A percentile compares a stretch with the other conserved stretches of the same genome.
These are phyloP conservation scores for Sequoia sempervirens DNA, from an alignment of 75 land plant species.

Conservation along the genomic window DNA sequence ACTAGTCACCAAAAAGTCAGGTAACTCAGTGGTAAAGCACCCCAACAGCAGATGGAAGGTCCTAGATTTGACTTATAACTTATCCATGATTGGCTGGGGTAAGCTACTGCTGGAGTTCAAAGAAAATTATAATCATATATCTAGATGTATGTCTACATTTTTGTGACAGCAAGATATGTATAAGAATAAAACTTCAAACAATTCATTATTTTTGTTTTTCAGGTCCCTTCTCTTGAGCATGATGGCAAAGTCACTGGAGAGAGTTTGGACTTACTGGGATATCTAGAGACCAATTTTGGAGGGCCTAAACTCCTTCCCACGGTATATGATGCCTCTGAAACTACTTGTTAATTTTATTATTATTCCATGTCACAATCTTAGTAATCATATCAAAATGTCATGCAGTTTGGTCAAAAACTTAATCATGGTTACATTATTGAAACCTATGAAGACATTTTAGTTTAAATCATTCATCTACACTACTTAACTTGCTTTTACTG, in stretches of 20 bases:
- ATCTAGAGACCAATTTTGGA: slow-evolving; percentile 28
- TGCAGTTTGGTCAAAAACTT: background rate
- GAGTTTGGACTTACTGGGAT: slow-evolving; percentile 29
- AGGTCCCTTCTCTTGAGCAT: slow-evolving; percentile 44
- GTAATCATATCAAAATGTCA: too few relatives aligned
- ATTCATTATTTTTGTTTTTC: background rate
- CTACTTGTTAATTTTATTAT: background rate
- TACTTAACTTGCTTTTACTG: too few relatives aligned
- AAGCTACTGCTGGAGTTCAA: too few relatives aligned
- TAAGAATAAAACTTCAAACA: background rate
- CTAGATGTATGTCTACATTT: too few relatives aligned
- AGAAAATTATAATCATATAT: too few relatives aligned
- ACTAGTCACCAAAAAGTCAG: too few relatives aligned
- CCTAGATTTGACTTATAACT: too few relatives aligned
- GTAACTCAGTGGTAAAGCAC: too few relatives aligned
- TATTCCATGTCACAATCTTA: background rate
- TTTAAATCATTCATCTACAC: too few relatives aligned
- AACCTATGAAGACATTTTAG: background rate
- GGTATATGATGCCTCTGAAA: slow-evolving; percentile 8
- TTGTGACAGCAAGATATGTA: background rate
- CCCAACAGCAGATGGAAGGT: too few relatives aligned
- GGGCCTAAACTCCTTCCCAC: slow-evolving; percentile 28
- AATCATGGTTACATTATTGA: background rate
- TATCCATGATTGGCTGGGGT: background rate
- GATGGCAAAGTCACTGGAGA: slow-evolving; percentile 38